phyloP scores from a whole-genome alignment of 306 rosid genomes.

The Cucurbita argyrosperma region DNA sequence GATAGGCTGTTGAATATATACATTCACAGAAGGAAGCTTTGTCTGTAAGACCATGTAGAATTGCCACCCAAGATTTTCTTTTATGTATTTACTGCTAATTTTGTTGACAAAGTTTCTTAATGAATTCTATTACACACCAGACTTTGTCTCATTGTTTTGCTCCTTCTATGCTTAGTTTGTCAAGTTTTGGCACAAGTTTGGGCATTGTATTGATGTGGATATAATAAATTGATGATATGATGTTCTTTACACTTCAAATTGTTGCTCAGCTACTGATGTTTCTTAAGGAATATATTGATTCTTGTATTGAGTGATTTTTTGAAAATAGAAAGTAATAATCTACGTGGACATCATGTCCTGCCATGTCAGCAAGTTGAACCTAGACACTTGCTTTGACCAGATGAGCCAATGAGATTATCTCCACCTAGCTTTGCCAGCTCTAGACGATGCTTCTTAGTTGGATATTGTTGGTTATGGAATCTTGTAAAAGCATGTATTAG shows the following conservation, averaged over 20 bases:
- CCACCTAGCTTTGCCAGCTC: background rate
- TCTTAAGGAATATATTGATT: background rate
- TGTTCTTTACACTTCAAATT: background rate
- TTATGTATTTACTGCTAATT: constrained; percentile 3
- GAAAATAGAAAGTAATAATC: background rate
- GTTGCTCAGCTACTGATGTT: background rate
- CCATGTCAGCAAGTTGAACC: background rate
- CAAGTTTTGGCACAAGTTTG: background rate
- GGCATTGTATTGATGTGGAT: background rate
- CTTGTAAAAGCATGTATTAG: too few species aligned
- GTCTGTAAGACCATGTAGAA: constrained; percentile 8
- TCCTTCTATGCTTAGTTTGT: background rate
- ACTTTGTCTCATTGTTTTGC: background rate
- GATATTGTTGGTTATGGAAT: too few species aligned
- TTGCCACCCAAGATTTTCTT: constrained; percentile 9
- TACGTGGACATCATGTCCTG: background rate
- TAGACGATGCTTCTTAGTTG: background rate
- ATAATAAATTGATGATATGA: background rate
- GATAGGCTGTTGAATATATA: constrained; percentile 3
- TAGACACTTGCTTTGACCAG: background rate
- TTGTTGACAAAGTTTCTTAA: background rate
- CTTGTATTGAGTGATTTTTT: background rate
- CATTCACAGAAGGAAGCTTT: constrained; percentile 2
- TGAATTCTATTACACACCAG: background rate
- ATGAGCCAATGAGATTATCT: background rate